Evolutionary conservation across 225 moss, liverwort and hornwort species (phyloP).

Genomic region (Polytrichum commune): DNA sequence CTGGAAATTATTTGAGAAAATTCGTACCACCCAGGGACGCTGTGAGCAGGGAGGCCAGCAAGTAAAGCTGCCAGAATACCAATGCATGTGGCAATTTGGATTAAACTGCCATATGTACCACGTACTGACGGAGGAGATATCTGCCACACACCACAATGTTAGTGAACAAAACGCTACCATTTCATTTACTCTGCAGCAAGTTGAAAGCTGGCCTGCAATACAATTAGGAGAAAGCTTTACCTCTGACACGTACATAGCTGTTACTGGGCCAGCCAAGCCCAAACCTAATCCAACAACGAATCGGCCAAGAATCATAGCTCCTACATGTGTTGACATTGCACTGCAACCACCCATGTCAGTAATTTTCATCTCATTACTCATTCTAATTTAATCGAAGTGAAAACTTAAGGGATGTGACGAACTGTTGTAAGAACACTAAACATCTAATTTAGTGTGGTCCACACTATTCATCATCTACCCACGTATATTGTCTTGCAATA

Average conservation of each 20-base stretch:
- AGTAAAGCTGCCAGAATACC: slow-evolving; percentile 75
- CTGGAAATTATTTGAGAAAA: neutral
- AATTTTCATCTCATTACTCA: too few relatives aligned
- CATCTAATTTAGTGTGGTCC: too few relatives aligned
- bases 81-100: slow-evolving; percentile 74
- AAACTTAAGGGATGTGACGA: too few relatives aligned
- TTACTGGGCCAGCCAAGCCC: slow-evolving; percentile 78
- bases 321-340: slow-evolving; percentile 59
- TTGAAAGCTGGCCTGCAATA: too few relatives aligned
- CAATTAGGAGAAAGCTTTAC: slow-evolving; percentile 24
- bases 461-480: too few relatives aligned
- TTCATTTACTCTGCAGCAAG: too few relatives aligned
- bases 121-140: slow-evolving; percentile 83
- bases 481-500: too few relatives aligned
- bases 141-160: slow-evolving; percentile 26
- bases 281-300: slow-evolving; percentile 78
- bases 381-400: too few relatives aligned
- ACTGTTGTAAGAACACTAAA: too few relatives aligned
- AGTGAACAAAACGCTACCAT: too few relatives aligned
- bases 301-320: slow-evolving; percentile 72
- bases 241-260: slow-evolving; percentile 89
- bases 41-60: slow-evolving; percentile 62
- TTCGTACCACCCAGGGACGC: slow-evolving; percentile 60
- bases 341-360: slow-evolving; percentile 28
- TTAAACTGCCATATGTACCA: slow-evolving; percentile 75